These are phyloP conservation scores for Hypoxylon sp. DNA, from an alignment of 2,329 filamentous ascomycete genomes.

Conservation along the genomic window DNA sequence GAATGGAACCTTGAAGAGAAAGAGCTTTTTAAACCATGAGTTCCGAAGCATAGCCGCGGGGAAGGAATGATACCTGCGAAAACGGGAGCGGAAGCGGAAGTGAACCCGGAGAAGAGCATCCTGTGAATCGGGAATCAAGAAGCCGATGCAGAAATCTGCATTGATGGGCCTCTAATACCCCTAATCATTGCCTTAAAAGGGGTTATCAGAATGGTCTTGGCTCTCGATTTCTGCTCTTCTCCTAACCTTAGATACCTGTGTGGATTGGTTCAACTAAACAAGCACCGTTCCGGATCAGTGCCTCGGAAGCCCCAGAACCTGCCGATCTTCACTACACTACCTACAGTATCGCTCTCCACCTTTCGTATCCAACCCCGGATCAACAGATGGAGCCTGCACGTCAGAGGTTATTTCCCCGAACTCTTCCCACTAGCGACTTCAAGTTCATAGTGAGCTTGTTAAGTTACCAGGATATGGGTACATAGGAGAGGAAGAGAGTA, in stretches of 20 bases:
- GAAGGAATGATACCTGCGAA: conserved; percentile 39
- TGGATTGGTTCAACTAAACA: conserved; percentile 3
- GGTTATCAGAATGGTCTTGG: conserved; percentile 5
- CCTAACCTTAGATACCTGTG: conserved; percentile 4
- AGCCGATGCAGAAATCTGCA: conserved; percentile 19
- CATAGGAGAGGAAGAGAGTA: background rate
- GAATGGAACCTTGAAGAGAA: conserved; percentile 19
- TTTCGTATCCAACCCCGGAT: conserved; percentile 15
- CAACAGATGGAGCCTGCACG: conserved; percentile 11
- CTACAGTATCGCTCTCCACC: conserved; percentile 8
- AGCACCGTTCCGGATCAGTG: conserved; percentile 33
- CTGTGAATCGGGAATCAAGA: conserved; percentile 24
- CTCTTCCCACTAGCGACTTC: conserved; percentile 6
- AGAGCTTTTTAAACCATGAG: conserved; percentile 14
- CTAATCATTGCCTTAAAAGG: conserved; percentile 15
- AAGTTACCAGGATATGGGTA: conserved; percentile 15
- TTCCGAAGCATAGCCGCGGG: conserved; percentile 25
- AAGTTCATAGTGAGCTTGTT: conserved; percentile 14
- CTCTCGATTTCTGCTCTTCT: conserved; percentile 1
- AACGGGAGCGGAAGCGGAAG: conserved; percentile 44
- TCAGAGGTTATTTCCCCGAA: conserved; percentile 8
- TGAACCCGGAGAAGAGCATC: conserved; percentile 28
- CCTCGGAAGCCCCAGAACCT: conserved; percentile 34
- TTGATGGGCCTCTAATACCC: conserved; percentile 10
- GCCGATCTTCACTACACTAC: conserved; percentile 23